Conservation (phyloP, 495 filamentous ascomycete genomes). For the Hyaloscypha finlandica region DNA sequence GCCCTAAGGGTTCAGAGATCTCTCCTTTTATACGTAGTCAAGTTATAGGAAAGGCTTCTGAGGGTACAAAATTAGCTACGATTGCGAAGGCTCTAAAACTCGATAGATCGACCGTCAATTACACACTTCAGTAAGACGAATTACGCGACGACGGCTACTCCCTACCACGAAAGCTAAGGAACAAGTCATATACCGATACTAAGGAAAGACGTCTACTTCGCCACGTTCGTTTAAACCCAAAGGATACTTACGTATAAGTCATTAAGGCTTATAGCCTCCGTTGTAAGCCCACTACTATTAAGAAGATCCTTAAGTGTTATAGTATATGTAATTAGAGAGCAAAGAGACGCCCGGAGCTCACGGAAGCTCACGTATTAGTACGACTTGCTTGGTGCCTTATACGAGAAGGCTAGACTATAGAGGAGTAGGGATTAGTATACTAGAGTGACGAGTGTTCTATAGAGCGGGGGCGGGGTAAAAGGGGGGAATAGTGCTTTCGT, state of each 20-base stretch:
- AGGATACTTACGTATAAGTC: neutral
- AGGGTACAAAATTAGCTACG: too few species aligned
- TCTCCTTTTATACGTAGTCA: neutral
- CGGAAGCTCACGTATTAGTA: neutral
- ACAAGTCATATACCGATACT: neutral
- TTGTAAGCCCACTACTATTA: neutral
- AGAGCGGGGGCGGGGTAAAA: constrained; percentile 14
- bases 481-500: constrained; percentile 6
- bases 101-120: neutral
- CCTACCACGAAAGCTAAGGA: neutral
- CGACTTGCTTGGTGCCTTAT: constrained; percentile 1
- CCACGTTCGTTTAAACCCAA: neutral
- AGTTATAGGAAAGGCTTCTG: neutral
- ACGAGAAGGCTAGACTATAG: neutral
- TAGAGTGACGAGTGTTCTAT: constrained; percentile 13
- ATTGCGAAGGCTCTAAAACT: neutral
- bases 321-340: neutral
- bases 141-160: neutral
- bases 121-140: neutral
- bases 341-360: neutral
- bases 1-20: neutral
- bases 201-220: neutral
- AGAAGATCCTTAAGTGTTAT: neutral
- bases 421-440: constrained; percentile 5
- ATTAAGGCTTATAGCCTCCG: neutral